Evolutionary conservation across 352 stramenopile species (phyloP).

Genomic region (Pythium myriotylum): DNA sequence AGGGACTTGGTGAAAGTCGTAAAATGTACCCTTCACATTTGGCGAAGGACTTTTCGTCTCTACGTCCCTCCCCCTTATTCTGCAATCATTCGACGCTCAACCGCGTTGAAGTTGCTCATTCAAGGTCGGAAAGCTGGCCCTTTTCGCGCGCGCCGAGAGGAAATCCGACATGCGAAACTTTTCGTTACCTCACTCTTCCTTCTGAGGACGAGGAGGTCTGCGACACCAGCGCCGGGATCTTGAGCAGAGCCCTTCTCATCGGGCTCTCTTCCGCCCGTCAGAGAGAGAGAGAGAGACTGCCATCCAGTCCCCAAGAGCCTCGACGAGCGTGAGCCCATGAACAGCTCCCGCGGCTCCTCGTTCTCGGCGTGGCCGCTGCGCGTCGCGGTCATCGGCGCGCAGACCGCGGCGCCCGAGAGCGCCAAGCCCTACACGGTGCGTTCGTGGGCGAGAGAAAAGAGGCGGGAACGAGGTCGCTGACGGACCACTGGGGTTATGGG

Average conservation of each 20-base stretch:
- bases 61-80: not conserved
- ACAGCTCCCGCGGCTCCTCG: not conserved
- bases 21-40: not conserved
- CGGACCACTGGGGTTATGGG: not conserved
- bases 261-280: not conserved
- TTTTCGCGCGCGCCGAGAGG: not conserved
- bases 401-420: constrained; percentile 44
- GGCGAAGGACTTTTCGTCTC: not conserved
- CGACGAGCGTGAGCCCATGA: not conserved
- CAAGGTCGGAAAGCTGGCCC: not conserved
- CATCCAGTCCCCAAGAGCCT: too few relatives aligned
- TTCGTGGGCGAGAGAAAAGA: too few relatives aligned
- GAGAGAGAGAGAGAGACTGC: too few relatives aligned
- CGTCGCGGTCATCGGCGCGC: constrained; percentile 67
- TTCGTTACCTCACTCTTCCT: not conserved
- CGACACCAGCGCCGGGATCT: not conserved
- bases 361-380: constrained; percentile 31
- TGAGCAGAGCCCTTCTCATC: not conserved
- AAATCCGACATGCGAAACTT: constrained; percentile 1
- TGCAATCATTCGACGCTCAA: not conserved
- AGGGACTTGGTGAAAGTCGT: too few relatives aligned
- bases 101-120: not conserved
- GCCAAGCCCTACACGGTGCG: constrained; percentile 56
- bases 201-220: not conserved
- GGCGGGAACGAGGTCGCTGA: not conserved